Evolutionary conservation across 345 rosid species (phyloP), one percentile per base, ranked within the genome.

Genomic region (Eucalyptus coolabah): DNA sequence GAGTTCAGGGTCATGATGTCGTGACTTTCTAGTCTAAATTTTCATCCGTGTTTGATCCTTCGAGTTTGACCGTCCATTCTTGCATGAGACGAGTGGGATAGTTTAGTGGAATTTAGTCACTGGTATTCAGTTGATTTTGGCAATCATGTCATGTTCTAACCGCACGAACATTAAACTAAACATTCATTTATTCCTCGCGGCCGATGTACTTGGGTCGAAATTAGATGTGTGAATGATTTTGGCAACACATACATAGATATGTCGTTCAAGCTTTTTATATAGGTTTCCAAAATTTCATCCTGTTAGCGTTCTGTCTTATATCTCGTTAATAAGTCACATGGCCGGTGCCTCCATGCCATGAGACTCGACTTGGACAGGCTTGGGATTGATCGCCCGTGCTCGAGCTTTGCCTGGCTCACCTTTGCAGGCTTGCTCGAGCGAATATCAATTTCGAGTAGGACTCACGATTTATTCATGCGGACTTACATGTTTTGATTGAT

Each of bases 1-100:
- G 98, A 96, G 93, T 96, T 96, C 88, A 89, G 91, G 65, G 87
- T 87, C 88, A 96, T 95, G 97, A 96, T 96, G 97, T 88, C 89
- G 42, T 40, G 89, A 90, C 60, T 77, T 40, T 60, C 60, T 77
- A 21, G 47, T 21, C 26, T 34, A 12, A 23, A 77, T 12, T 40
- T 77, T 40, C 30, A 12, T 77, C 47, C 0, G 85, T 12, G 81
- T 23, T 40, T 21, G 85, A 77, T 77, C 24, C 85, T 77, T 40
- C 11, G 34, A 63, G 69, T 63, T 72, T 34, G 82, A 4, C 45
- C 45, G 12, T 72, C 82, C 82, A 40, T 77, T 77, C 83, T 6
- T 6, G 15, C 30, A 21, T 2, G 47, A 77, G 47, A 40, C 7
- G 47, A 40, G 30, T 12, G 42, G 13, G 30, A 40, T 40, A 40